Base-by-base conservation (phyloP, 805 yeast species). In the Saccharomyces cerevisiae region DNA sequence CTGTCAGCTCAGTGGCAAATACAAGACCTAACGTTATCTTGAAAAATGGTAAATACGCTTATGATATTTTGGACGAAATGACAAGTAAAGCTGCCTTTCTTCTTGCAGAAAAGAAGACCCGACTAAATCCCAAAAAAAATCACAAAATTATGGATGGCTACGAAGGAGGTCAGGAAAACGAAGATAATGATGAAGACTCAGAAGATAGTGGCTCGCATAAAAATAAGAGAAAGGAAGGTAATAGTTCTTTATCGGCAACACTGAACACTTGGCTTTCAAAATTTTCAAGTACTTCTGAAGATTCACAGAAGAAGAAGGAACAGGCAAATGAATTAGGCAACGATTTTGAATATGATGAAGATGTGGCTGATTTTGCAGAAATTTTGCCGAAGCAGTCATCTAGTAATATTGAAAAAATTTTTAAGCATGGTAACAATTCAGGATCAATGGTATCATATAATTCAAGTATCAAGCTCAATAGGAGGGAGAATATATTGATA, bases 41-140 rank as follows among this genome's bases (percentile, higher is more conserved):
- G 13, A 58, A 46, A 21, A 55, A 56, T 24, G 67, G 67, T 2
- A 58, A 57, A 46, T 63, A 61, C 48, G 68, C 66, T 2, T 64
- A 62, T 51, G 69, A 66, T 50, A 57, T 63, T 2, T 53, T 61
- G 28, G 69, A 66, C 52, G 66, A 60, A 46, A 55, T 63, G 59
- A 63, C 60, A 28, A 47, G 51, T 1, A 60, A 61, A 49, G 61
- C 62, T 0, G 57, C 61, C 5, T 48, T 55, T 17, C 30, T 55
- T 17, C 49, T 58, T 27, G 61, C 63, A 8, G 56, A 54, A 47
- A 55, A 56, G 46, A 58, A 53, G 9, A 26, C 26, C 11, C 14
- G 17, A 29, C 28, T 26, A 9, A 21, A 31, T 48, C 21, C 29
- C 31, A 28, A 29, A 29, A 29, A 17, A 13, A 50, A 48, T 13